Evolutionary conservation across 2,329 filamentous ascomycete genomes (phyloP).

Genomic region (Diplocarpon mali): DNA sequence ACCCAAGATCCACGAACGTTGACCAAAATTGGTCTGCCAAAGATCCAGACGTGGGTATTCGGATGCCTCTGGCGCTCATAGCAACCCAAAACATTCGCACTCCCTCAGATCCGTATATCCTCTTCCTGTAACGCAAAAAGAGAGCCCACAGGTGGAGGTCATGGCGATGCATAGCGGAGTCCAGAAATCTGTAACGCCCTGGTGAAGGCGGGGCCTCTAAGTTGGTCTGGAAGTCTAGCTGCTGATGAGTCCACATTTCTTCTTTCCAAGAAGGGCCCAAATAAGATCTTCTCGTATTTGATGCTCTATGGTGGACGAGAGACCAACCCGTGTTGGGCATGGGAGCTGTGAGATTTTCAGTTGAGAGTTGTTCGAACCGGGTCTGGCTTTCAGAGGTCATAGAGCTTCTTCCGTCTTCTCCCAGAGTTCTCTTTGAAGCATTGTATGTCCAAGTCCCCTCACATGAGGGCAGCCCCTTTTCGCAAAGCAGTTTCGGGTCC

Average conservation of each 20-base stretch:
- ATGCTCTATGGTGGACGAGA: background rate
- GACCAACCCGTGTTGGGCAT: background rate
- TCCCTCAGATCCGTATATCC: slow-evolving; percentile 32
- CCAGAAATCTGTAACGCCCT: slow-evolving; percentile 23
- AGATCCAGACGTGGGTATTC: slow-evolving; percentile 30
- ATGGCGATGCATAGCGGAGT: slow-evolving; percentile 20
- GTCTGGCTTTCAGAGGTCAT: too few relatives aligned
- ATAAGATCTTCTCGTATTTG: too few relatives aligned
- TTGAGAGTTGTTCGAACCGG: too few relatives aligned
- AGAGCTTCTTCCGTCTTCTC: too few relatives aligned
- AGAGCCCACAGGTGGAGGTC: slow-evolving; percentile 31
- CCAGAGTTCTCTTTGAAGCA: too few relatives aligned
- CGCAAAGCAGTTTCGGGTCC: background rate
- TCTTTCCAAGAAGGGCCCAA: too few relatives aligned
- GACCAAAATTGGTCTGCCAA: slow-evolving; percentile 35
- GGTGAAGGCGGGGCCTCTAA: slow-evolving; percentile 7
- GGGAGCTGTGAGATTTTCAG: too few relatives aligned
- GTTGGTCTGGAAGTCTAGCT: slow-evolving; percentile 27
- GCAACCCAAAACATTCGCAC: slow-evolving; percentile 34
- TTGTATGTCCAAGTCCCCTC: too few relatives aligned
- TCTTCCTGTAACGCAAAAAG: slow-evolving; percentile 31
- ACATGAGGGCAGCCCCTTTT: too few relatives aligned
- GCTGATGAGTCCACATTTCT: slow-evolving; percentile 7
- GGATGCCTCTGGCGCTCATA: slow-evolving; percentile 28
- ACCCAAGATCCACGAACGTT: slow-evolving; percentile 31